phyloP scores from a whole-genome alignment of 768 basidiomycete species.

The Termitomyces sp. region DNA sequence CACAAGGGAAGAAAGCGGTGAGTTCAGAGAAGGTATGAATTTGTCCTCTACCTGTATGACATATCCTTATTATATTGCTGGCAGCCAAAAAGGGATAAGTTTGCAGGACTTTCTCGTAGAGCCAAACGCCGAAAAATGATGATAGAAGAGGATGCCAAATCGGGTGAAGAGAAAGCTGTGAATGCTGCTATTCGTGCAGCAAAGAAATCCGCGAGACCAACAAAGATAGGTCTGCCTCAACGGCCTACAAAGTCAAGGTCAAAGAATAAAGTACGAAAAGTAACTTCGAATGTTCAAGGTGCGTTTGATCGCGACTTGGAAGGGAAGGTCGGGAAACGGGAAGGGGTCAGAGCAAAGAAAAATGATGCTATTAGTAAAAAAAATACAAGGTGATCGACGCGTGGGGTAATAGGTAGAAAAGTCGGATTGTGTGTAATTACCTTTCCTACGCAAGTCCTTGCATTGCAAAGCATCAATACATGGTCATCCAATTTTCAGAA shows the following conservation, averaged over 20 bases:
- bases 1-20: slow-evolving; percentile 30
- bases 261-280: slow-evolving; percentile 27
- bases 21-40: slow-evolving; percentile 35
- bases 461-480: too few relatives aligned
- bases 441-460: too few relatives aligned
- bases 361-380: slow-evolving; percentile 53
- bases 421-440: not conserved
- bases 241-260: slow-evolving; percentile 24
- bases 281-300: slow-evolving; percentile 26
- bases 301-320: slow-evolving; percentile 61
- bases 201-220: slow-evolving; percentile 71
- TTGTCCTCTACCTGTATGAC: not conserved
- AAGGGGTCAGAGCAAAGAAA: slow-evolving; percentile 64
- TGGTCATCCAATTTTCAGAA: too few relatives aligned
- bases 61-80: slow-evolving; percentile 1
- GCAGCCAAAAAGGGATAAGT: slow-evolving; percentile 73
- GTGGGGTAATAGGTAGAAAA: slow-evolving; percentile 13
- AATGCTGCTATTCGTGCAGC: slow-evolving; percentile 80
- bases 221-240: slow-evolving; percentile 65
- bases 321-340: slow-evolving; percentile 32
- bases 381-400: slow-evolving; percentile 34
- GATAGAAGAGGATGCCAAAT: slow-evolving; percentile 69
- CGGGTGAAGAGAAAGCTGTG: slow-evolving; percentile 46
- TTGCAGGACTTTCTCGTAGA: slow-evolving; percentile 79
- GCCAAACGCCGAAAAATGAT: slow-evolving; percentile 87